These are phyloP conservation scores for Debaryomyces subglobosus DNA, from an alignment of 1,139 yeast genomes.

Conservation along the genomic window DNA sequence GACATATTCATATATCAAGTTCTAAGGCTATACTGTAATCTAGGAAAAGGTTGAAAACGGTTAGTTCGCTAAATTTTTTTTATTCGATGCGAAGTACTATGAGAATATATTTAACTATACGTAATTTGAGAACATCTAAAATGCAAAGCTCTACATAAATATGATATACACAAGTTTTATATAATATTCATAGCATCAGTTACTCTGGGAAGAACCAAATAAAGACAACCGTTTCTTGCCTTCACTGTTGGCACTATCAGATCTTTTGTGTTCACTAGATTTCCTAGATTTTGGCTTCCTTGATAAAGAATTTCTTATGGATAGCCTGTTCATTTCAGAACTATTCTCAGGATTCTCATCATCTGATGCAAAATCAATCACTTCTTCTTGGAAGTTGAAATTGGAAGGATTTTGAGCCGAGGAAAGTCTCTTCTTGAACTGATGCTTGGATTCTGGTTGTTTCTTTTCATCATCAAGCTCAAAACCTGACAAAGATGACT, in stretches of 20 bases:
- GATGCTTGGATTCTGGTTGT: conserved; percentile 22
- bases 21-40: background rate
- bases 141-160: conserved; percentile 6
- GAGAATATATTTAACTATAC: background rate
- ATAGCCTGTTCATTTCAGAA: conserved; percentile 44
- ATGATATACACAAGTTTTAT: conserved; percentile 3
- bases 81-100: background rate
- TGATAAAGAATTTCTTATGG: conserved; percentile 42
- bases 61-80: background rate
- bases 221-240: conserved; percentile 35
- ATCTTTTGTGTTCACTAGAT: conserved; percentile 25
- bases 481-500: conserved; percentile 27
- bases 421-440: conserved; percentile 37
- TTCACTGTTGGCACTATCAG: conserved; percentile 34
- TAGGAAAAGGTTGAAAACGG: background rate
- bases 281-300: conserved; percentile 38
- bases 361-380: conserved; percentile 52
- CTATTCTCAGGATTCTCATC: conserved; percentile 47
- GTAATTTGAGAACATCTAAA: background rate
- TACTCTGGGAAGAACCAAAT: conserved; percentile 23
- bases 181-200: background rate
- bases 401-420: conserved; percentile 36
- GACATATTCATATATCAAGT: background rate
- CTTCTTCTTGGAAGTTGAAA: conserved; percentile 46
- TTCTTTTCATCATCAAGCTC: conserved; percentile 26